Evolutionary conservation across 2,329 filamentous ascomycete genomes (phyloP).

Genomic region (Nemania abortiva): DNA sequence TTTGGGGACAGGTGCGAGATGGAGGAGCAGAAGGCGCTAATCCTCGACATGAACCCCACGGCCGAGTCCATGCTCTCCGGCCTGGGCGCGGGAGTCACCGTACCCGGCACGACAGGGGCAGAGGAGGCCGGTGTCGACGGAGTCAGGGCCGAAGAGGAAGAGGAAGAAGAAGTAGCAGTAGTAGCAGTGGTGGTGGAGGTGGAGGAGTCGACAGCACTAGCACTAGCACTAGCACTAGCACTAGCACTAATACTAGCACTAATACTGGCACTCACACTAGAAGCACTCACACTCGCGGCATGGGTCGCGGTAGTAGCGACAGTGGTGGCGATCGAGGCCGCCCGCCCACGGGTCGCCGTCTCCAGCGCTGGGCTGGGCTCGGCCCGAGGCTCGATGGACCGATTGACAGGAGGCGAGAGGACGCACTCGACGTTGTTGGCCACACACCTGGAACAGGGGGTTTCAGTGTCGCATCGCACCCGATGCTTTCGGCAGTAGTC

Average conservation of each 20-base stretch:
- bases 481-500: constrained; percentile 36
- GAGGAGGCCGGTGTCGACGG: constrained; percentile 12
- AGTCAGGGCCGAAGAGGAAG: constrained; percentile 6
- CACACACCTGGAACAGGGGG: constrained; percentile 31
- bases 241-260: too few relatives aligned
- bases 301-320: background rate
- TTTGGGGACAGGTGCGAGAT: constrained; percentile 32
- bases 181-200: too few relatives aligned
- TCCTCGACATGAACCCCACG: constrained; percentile 37
- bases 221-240: too few relatives aligned
- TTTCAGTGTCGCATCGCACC: constrained; percentile 32
- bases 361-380: background rate
- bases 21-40: constrained; percentile 32
- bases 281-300: background rate
- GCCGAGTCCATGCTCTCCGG: constrained; percentile 27
- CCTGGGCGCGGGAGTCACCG: background rate
- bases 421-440: constrained; percentile 32
- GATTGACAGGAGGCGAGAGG: constrained; percentile 3
- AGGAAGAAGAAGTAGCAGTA: too few relatives aligned
- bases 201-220: background rate
- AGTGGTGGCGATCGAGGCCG: constrained; percentile 4
- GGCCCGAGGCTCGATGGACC: background rate
- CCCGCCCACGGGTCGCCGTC: background rate
- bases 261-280: too few relatives aligned
- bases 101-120: background rate